phyloP scores from a whole-genome alignment of 371 early-diverging fungal species.

The Mortierella sp. region DNA sequence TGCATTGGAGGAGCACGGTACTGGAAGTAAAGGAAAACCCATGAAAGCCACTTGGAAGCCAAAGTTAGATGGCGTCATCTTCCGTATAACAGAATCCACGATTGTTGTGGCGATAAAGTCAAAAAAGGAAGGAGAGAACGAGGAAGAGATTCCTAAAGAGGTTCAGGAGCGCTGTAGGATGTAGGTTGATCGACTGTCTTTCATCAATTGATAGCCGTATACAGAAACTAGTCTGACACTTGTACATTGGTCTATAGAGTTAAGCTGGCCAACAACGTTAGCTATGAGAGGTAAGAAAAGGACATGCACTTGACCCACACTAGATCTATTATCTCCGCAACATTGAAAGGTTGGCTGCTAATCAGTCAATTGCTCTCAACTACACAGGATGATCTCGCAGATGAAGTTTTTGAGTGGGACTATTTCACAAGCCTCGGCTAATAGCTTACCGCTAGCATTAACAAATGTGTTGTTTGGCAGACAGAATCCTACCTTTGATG shows the following conservation, averaged over 20 bases:
- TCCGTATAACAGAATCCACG: conserved; percentile 68
- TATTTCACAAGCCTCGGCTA: conserved; percentile 27
- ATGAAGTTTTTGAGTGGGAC: conserved; percentile 44
- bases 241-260: conserved; percentile 22
- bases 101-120: conserved; percentile 72
- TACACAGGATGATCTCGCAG: conserved; percentile 41
- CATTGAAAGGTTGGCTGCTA: not conserved
- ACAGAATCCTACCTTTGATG: conserved; percentile 58
- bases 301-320: not conserved
- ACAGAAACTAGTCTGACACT: not conserved
- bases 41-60: conserved; percentile 59
- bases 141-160: conserved; percentile 74
- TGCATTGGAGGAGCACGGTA: conserved; percentile 69
- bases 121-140: conserved; percentile 60
- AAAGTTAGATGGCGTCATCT: conserved; percentile 69
- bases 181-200: conserved; percentile 49
- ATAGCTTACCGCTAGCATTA: conserved; percentile 42
- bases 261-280: conserved; percentile 83
- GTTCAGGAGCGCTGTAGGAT: conserved; percentile 79
- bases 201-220: not conserved
- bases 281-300: conserved; percentile 72
- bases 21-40: conserved; percentile 55
- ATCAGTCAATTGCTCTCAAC: not conserved
- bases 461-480: conserved; percentile 61
- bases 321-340: not conserved